Evolutionary conservation across 2,329 filamentous ascomycete species (phyloP).

Genomic region (Thielaviopsis ethacetica): DNA sequence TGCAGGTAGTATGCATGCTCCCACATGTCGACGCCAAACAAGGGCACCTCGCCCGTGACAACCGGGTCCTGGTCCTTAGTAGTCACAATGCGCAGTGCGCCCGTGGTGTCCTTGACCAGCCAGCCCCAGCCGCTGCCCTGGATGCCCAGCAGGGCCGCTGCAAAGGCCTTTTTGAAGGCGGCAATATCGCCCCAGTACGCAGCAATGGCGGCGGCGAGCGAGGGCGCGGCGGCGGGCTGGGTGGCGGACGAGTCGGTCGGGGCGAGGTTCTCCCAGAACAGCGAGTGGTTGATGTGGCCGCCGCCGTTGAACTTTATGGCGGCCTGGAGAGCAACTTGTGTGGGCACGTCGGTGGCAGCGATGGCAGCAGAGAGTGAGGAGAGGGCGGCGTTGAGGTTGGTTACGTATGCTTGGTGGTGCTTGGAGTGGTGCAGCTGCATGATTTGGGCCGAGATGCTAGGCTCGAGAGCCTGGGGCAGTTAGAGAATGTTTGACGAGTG

Average conservation of each 20-base stretch:
- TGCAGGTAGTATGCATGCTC: constrained; percentile 86
- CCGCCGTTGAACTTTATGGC: constrained; percentile 79
- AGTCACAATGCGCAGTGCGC: constrained; percentile 51
- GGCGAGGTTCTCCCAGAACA: constrained; percentile 78
- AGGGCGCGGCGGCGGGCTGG: constrained; percentile 34
- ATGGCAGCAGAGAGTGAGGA: constrained; percentile 41
- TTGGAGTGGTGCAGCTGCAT: constrained; percentile 70
- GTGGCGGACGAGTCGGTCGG: constrained; percentile 43
- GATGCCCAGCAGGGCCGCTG: constrained; percentile 47
- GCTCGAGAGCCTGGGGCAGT: constrained; percentile 43
- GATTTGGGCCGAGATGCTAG: constrained; percentile 59
- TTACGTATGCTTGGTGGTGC: constrained; percentile 67
- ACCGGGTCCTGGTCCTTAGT: constrained; percentile 81
- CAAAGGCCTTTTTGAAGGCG: constrained; percentile 49
- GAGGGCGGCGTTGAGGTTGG: constrained; percentile 54
- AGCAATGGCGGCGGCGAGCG: constrained; percentile 43
- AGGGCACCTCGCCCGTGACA: constrained; percentile 43
- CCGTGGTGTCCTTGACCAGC: constrained; percentile 50
- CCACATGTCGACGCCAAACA: constrained; percentile 81
- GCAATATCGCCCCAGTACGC: constrained; percentile 53
- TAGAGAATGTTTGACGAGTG: neutral
- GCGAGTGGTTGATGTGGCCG: constrained; percentile 81
- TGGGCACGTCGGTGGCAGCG: constrained; percentile 38
- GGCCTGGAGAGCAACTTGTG: constrained; percentile 50
- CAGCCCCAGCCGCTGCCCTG: constrained; percentile 84